These are phyloP conservation scores for Neopestalotiopsis sp. DNA, from an alignment of 2,329 filamentous ascomycete species.

Conservation along the genomic window DNA sequence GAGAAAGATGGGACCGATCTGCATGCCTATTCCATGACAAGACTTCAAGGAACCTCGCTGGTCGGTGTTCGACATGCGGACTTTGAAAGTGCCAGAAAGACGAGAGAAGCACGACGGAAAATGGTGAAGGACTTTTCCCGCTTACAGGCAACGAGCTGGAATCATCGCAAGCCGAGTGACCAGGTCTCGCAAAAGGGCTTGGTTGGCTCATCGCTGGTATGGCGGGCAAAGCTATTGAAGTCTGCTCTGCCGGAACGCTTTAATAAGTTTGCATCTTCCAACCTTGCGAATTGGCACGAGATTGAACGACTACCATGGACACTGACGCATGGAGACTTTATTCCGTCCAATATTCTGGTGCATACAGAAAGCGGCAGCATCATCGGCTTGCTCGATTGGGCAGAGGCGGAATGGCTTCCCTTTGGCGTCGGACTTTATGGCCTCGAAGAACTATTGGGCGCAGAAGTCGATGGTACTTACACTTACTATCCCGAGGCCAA, in stretches of 20 bases:
- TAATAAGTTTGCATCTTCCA: constrained; percentile 29
- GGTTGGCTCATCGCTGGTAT: constrained; percentile 47
- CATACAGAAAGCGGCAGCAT: constrained; percentile 48
- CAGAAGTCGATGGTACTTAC: constrained; percentile 42
- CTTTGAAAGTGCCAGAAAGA: neutral
- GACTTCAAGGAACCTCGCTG: constrained; percentile 48
- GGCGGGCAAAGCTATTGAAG: constrained; percentile 45
- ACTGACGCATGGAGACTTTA: constrained; percentile 66
- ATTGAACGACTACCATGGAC: constrained; percentile 57
- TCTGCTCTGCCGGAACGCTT: constrained; percentile 43
- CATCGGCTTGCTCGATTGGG: constrained; percentile 67
- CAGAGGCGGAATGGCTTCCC: constrained; percentile 65
- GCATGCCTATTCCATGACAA: constrained; percentile 48
- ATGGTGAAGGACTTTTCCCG: constrained; percentile 48
- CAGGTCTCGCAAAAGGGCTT: constrained; percentile 31
- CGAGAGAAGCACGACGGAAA: constrained; percentile 28
- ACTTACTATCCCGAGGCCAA: constrained; percentile 51
- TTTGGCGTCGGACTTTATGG: constrained; percentile 67
- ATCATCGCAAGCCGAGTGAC: constrained; percentile 25
- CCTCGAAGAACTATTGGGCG: constrained; percentile 63
- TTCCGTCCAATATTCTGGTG: constrained; percentile 63
- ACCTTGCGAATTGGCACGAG: constrained; percentile 35
- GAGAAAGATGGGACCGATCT: constrained; percentile 29
- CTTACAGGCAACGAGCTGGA: constrained; percentile 46
- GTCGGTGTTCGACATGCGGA: constrained; percentile 31